These are phyloP conservation scores for Fonsecaea nubica DNA, from an alignment of 2,329 filamentous ascomycete species.

Conservation along the genomic window DNA sequence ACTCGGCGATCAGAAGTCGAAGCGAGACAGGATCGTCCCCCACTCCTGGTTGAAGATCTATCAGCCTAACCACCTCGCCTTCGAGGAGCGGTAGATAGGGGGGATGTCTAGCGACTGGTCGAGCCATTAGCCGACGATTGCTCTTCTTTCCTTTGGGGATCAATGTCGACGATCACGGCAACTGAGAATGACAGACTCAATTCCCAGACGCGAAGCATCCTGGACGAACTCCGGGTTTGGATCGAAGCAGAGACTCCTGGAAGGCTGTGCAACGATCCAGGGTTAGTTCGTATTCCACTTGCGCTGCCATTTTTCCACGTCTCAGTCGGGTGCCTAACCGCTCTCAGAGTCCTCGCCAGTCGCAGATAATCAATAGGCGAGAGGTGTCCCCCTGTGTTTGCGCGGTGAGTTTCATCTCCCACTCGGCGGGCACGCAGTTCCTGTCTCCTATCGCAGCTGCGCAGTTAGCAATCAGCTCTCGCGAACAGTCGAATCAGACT, in stretches of 20 bases:
- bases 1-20: slow-evolving; percentile 11
- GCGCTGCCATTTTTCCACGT: background rate
- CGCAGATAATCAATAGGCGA: background rate
- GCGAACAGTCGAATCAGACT: background rate
- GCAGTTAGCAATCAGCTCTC: background rate
- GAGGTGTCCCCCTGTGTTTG: background rate
- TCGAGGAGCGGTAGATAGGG: slow-evolving; percentile 13
- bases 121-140: background rate
- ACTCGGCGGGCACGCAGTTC: too few relatives aligned
- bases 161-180: background rate
- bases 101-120: background rate
- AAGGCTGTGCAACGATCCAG: background rate
- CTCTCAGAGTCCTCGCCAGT: background rate
- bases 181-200: background rate
- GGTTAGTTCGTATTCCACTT: background rate
- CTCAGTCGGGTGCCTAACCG: background rate
- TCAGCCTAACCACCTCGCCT: slow-evolving; percentile 4
- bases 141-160: too few relatives aligned
- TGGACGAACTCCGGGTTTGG: background rate
- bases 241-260: background rate
- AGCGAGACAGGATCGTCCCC: slow-evolving; percentile 4
- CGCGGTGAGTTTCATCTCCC: background rate
- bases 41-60: slow-evolving; percentile 5
- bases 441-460: background rate
- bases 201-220: background rate